Evolutionary conservation across 108 stramenopile genomes (phyloP).

Genomic region (Cyclostephanos tholiformis): DNA sequence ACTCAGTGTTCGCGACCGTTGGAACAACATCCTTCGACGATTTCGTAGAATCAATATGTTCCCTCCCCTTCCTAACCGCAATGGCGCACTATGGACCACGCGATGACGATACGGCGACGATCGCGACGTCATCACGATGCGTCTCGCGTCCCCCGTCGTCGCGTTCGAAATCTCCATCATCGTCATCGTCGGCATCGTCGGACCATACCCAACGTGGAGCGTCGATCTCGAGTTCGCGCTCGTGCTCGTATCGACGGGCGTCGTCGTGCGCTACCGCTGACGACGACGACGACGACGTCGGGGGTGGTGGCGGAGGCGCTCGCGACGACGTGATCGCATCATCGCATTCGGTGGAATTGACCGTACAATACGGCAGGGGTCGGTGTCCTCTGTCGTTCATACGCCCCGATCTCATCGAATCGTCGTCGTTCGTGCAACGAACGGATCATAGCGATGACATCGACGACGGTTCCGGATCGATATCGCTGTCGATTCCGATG

Average conservation of each 20-base stretch:
- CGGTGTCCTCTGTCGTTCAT: conserved; percentile 39
- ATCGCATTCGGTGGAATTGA: conserved; percentile 33
- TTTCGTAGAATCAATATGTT: conserved; percentile 64
- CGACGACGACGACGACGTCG: not conserved
- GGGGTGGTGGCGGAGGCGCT: not conserved
- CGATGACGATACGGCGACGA: conserved; percentile 3
- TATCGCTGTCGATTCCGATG: conserved; percentile 26
- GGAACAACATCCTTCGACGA: conserved; percentile 93
- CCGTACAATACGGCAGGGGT: conserved; percentile 83
- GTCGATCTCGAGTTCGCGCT: conserved; percentile 23
- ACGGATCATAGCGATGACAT: not conserved
- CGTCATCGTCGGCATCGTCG: conserved; percentile 18
- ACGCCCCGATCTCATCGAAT: conserved; percentile 1
- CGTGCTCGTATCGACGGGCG: conserved; percentile 4
- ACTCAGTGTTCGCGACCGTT: conserved; percentile 88
- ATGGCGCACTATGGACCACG: conserved; percentile 33
- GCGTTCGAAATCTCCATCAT: conserved; percentile 18
- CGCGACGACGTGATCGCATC: too few relatives aligned
- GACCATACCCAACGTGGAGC: conserved; percentile 8
- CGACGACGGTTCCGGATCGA: conserved; percentile 25
- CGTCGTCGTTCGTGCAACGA: not conserved
- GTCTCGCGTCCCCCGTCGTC: conserved; percentile 23
- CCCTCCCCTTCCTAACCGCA: conserved; percentile 56
- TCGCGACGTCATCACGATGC: conserved; percentile 23
- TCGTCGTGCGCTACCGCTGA: conserved; percentile 5